Percentiles rank a stretch among this genome's conserved stretches.
Conservation (phyloP, 345 rosid genomes). For the Excoecaria agallocha region DNA sequence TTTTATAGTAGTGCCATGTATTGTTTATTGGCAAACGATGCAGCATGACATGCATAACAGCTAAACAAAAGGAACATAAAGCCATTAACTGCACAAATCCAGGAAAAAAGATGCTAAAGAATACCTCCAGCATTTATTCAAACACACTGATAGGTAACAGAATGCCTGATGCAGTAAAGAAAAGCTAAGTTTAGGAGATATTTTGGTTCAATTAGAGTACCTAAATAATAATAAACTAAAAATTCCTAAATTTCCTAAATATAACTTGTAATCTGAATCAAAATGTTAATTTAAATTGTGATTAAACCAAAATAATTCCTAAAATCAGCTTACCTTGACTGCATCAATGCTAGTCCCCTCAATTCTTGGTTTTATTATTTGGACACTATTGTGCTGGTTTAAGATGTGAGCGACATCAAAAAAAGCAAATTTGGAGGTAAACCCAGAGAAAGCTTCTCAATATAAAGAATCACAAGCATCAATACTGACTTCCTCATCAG, state of each 20-base stretch:
- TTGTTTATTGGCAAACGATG: not conserved
- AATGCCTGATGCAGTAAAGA: not conserved
- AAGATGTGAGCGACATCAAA: too few relatives aligned
- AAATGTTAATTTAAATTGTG: not conserved
- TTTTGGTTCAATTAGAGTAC: not conserved
- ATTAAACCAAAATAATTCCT: not conserved
- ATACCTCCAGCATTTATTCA: not conserved
- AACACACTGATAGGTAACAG: not conserved
- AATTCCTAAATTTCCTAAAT: too few relatives aligned
- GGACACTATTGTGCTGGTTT: too few relatives aligned
- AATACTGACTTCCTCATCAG: too few relatives aligned
- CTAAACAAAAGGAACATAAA: not conserved
- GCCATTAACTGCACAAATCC: not conserved
- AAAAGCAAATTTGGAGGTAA: not conserved
- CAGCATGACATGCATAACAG: not conserved
- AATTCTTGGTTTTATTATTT: not conserved
- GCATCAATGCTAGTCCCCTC: not conserved
- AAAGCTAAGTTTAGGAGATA: not conserved
- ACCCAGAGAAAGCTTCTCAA: not conserved
- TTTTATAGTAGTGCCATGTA: too few relatives aligned
- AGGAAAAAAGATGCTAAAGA: not conserved
- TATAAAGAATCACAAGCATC: not conserved
- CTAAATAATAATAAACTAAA: not conserved
- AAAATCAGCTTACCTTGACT: not conserved
- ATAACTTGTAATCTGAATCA: too few relatives aligned